Evolutionary conservation across 1,284 basidiomycete species (phyloP).

Genomic region (Marasmius oreades): DNA sequence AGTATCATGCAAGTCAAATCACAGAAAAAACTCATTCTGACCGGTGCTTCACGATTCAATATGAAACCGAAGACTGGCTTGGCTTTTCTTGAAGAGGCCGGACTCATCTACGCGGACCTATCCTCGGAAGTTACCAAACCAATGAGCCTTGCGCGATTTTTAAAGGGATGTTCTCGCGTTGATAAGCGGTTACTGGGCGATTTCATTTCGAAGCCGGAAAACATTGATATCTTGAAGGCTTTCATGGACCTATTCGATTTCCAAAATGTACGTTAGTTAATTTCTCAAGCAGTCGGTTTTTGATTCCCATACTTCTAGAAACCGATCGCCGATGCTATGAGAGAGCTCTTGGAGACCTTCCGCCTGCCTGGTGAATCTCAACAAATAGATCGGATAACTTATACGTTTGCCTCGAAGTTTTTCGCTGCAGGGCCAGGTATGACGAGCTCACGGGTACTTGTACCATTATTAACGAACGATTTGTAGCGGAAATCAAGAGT

Average conservation of each 20-base stretch:
- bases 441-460: slow-evolving; percentile 19
- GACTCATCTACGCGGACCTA: slow-evolving; percentile 72
- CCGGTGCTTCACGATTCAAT: slow-evolving; percentile 89
- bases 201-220: slow-evolving; percentile 89
- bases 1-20: slow-evolving; percentile 74
- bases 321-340: slow-evolving; percentile 92
- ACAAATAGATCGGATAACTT: slow-evolving; percentile 92
- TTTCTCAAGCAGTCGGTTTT: slow-evolving; percentile 5
- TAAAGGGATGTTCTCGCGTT: slow-evolving; percentile 82
- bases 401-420: slow-evolving; percentile 91
- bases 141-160: slow-evolving; percentile 75
- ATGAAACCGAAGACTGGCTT: slow-evolving; percentile 93
- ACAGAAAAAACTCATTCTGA: slow-evolving; percentile 82
- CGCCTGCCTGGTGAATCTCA: slow-evolving; percentile 94
- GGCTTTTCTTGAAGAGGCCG: slow-evolving; percentile 87
- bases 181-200: slow-evolving; percentile 96
- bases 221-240: slow-evolving; percentile 79
- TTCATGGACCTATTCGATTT: slow-evolving; percentile 94
- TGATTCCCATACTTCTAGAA: slow-evolving; percentile 53
- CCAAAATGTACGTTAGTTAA: slow-evolving; percentile 60
- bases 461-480: slow-evolving; percentile 12
- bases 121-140: slow-evolving; percentile 53
- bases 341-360: slow-evolving; percentile 93
- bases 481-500: slow-evolving; percentile 78
- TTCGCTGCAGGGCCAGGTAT: slow-evolving; percentile 81